A percentile compares a stretch with the other conserved stretches of the same genome.
Conservation (phyloP, 2,329 filamentous ascomycete genomes). For the Incumbomyces lentus region DNA sequence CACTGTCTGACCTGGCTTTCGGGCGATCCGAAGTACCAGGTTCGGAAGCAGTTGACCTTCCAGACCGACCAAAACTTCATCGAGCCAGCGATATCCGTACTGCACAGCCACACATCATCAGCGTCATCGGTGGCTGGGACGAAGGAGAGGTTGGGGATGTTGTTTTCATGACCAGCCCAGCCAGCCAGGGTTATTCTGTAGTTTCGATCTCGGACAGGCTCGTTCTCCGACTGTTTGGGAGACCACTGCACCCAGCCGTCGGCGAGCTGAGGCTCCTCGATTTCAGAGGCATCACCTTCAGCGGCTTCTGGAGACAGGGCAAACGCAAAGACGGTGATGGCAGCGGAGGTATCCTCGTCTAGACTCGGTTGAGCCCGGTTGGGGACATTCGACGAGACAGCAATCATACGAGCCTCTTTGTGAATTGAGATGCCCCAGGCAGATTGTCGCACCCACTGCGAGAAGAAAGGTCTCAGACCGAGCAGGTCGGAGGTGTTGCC, state of each 20-base stretch:
- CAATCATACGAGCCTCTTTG: conserved; percentile 68
- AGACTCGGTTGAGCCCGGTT: conserved; percentile 8
- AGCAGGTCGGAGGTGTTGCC: conserved; percentile 23
- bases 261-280: conserved; percentile 10
- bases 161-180: conserved; percentile 30
- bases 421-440: conserved; percentile 89
- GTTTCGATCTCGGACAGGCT: conserved; percentile 29
- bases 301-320: conserved; percentile 31
- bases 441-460: conserved; percentile 62
- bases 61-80: conserved; percentile 42
- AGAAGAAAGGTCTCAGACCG: conserved; percentile 50
- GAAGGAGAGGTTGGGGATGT: conserved; percentile 50
- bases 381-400: conserved; percentile 65
- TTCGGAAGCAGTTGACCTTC: conserved; percentile 26
- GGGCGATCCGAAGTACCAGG: conserved; percentile 17
- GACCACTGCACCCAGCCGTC: conserved; percentile 17
- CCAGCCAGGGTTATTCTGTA: conserved; percentile 33
- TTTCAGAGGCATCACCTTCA: conserved; percentile 14
- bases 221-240: neutral
- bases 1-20: conserved; percentile 7
- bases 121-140: conserved; percentile 48
- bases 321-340: conserved; percentile 22
- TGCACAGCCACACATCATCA: conserved; percentile 46
- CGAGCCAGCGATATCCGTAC: conserved; percentile 45
- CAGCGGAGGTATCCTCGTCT: conserved; percentile 16